Conservation (phyloP, 306 rosid genomes). For the Lablab purpureus region DNA sequence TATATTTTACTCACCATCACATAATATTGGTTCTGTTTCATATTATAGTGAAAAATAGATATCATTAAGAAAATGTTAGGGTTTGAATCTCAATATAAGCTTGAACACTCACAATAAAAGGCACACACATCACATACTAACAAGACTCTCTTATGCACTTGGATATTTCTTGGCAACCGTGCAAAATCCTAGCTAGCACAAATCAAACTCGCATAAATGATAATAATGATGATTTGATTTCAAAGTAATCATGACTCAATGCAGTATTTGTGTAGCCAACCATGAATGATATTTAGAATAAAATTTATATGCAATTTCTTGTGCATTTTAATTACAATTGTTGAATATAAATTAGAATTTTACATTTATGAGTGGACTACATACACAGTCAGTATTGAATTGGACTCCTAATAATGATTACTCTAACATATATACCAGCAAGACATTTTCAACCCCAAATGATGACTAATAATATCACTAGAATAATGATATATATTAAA, state of each 20-base stretch:
- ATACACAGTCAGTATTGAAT: neutral
- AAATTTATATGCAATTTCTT: neutral
- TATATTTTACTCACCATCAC: too few relatives aligned
- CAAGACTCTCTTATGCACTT: neutral
- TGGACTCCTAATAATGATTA: neutral
- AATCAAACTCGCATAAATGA: too few relatives aligned
- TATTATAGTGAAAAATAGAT: too few relatives aligned
- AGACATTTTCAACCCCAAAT: too few relatives aligned
- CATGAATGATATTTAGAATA: conserved; percentile 6
- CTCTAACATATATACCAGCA: neutral
- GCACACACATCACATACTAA: neutral
- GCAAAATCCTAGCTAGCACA: conserved; percentile 6
- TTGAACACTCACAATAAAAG: conserved; percentile 17
- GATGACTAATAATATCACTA: too few relatives aligned
- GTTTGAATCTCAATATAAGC: too few relatives aligned
- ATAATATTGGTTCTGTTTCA: too few relatives aligned
- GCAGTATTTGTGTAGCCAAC: conserved; percentile 44
- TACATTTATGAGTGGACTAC: neutral
- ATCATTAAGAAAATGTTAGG: too few relatives aligned
- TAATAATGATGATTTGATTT: too few relatives aligned
- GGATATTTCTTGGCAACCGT: neutral
- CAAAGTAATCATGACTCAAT: conserved; percentile 42
- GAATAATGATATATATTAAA: too few relatives aligned
- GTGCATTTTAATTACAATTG: neutral
- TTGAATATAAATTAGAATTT: neutral